These are phyloP conservation scores for Sugiyamaella valdiviana DNA, from an alignment of 805 yeast species.

Conservation along the genomic window DNA sequence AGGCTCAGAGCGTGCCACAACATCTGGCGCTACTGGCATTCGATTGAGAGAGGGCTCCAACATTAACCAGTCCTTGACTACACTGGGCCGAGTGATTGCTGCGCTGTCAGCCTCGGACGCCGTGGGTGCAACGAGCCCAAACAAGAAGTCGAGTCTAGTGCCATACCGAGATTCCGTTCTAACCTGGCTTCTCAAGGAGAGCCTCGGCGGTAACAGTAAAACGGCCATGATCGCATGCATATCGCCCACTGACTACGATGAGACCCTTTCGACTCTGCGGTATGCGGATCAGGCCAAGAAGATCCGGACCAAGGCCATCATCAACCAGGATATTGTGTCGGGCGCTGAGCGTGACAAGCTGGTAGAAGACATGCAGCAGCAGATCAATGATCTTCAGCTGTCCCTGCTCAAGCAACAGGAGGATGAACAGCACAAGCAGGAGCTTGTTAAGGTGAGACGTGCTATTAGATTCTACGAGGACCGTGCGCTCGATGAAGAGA, in stretches of 20 bases:
- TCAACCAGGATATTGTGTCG: slow-evolving; percentile 40
- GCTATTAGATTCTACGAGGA: slow-evolving; percentile 30
- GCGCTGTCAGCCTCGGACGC: slow-evolving; percentile 38
- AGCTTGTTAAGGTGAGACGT: slow-evolving; percentile 25
- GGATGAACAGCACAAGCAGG: slow-evolving; percentile 24
- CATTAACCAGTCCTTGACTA: slow-evolving; percentile 71
- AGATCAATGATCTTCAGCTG: slow-evolving; percentile 30
- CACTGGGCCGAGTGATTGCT: slow-evolving; percentile 64
- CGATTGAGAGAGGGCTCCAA: slow-evolving; percentile 69
- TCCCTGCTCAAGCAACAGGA: slow-evolving; percentile 21
- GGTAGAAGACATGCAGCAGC: slow-evolving; percentile 36
- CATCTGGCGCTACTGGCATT: slow-evolving; percentile 51
- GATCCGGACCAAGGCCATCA: slow-evolving; percentile 55
- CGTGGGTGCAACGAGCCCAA: slow-evolving; percentile 4
- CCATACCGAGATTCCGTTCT: slow-evolving; percentile 72
- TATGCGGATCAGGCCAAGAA: slow-evolving; percentile 73
- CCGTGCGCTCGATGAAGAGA: slow-evolving; percentile 27
- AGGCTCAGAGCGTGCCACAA: slow-evolving; percentile 66
- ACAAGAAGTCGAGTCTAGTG: slow-evolving; percentile 31
- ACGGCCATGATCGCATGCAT: slow-evolving; percentile 85
- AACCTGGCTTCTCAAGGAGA: slow-evolving; percentile 70
- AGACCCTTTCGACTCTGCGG: slow-evolving; percentile 65
- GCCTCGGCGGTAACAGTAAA: slow-evolving; percentile 78
- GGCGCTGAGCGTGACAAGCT: slow-evolving; percentile 35
- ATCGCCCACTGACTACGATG: slow-evolving; percentile 74